phyloP scores from a whole-genome alignment of 2,329 filamentous ascomycete species.

The Tolypocladium album region DNA sequence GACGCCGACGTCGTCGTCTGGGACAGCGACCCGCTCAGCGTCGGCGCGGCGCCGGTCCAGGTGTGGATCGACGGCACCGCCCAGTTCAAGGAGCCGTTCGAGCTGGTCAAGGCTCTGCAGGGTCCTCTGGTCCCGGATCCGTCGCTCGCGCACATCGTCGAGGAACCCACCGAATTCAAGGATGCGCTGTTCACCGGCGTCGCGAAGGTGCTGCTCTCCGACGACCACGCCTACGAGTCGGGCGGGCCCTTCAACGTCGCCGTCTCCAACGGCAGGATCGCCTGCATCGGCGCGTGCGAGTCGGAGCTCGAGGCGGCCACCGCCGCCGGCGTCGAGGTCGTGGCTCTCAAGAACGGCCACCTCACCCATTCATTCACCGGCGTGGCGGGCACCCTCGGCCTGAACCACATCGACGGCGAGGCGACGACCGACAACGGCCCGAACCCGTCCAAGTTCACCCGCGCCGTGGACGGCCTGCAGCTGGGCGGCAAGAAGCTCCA shows the following conservation, averaged over 20 bases:
- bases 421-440: constrained; percentile 40
- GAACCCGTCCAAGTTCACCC: constrained; percentile 37
- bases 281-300: constrained; percentile 44
- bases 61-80: constrained; percentile 53
- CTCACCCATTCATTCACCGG: constrained; percentile 50
- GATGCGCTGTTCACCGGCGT: constrained; percentile 48
- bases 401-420: constrained; percentile 53
- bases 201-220: constrained; percentile 36
- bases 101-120: constrained; percentile 37
- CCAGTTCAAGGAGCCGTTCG: constrained; percentile 41
- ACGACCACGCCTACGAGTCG: constrained; percentile 23
- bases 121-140: constrained; percentile 27
- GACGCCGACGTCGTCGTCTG: constrained; percentile 53
- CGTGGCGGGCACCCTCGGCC: constrained; percentile 48
- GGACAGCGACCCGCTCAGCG: constrained; percentile 51
- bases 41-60: constrained; percentile 48
- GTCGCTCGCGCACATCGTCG: constrained; percentile 27
- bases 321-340: constrained; percentile 19
- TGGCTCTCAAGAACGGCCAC: constrained; percentile 47
- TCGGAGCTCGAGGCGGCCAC: constrained; percentile 28
- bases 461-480: constrained; percentile 45
- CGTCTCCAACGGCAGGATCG: constrained; percentile 40
- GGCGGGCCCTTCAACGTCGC: constrained; percentile 35
- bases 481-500: constrained; percentile 46
- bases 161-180: constrained; percentile 25